Evolutionary conservation across 225 moss, liverwort and hornwort species (phyloP), one percentile per base, ranked within the genome.

Genomic region (Lunularia cruciata): DNA sequence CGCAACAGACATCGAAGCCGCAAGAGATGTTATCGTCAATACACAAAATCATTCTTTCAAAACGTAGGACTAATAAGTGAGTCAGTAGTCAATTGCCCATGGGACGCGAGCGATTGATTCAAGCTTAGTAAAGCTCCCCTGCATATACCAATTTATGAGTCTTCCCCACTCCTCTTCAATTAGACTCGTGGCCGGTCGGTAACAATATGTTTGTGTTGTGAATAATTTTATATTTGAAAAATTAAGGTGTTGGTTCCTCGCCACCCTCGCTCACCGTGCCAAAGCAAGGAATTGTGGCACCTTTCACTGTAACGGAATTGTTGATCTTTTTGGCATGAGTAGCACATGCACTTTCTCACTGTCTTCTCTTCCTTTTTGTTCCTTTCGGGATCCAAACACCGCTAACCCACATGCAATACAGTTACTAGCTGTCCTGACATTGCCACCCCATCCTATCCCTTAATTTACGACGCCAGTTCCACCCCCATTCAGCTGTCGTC

Each of bases 181-280:
- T 48, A 48, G 47, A 48, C 47, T 48, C 47, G 47, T 48, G 47
- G 47, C 47, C 16, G 10, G 47, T 18, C n/a, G 47, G n/a, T 48
- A 48, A 48, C 47, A 11, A 48, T 48, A 48, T 48, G n/a, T 8
- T 18, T 48, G 47, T 48, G 47, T 48, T 48, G 47, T 48, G 47
- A 48, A 48, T 48, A 48, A 48, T 48, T 48, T 48, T 48, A 48
- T 48, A 48, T 48, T 48, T 48, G 47, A 48, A 48, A n/a, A 48
- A 48, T 48, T 19, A 19, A 48, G 47, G 47, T 8, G 47, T 48
- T 48, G 47, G 8, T 48, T 18, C 16, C 47, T 48, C 3, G 47
- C 8, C 47, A 48, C 47, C 47, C 47, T 48, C 47, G 9, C 47
- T 8, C 7, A 48, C 47, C 11, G 47, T 48, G 47, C 47, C 47